Evolutionary conservation across 2,329 filamentous ascomycete species (phyloP).

Genomic region (Cladobotryum protrusum): DNA sequence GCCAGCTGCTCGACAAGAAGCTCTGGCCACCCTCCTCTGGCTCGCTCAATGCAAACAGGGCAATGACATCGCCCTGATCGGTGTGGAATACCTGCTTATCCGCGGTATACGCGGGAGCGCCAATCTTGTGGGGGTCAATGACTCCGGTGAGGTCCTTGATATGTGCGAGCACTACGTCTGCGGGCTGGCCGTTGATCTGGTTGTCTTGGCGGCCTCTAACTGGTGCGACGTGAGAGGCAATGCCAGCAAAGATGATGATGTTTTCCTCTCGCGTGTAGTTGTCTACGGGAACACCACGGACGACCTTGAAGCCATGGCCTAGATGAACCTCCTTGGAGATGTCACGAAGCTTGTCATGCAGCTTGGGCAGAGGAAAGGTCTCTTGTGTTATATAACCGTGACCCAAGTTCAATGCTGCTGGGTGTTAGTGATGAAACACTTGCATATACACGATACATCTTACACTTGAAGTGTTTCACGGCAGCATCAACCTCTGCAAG

Average conservation of each 20-base stretch:
- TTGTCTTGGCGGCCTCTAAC: conserved; percentile 48
- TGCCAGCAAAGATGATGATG: conserved; percentile 52
- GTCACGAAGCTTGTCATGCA: conserved; percentile 43
- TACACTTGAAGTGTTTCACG: conserved; percentile 37
- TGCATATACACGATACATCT: neutral
- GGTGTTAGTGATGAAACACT: neutral
- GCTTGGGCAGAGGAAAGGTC: conserved; percentile 49
- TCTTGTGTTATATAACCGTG: conserved; percentile 35
- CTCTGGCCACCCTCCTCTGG: conserved; percentile 49
- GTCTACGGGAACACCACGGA: conserved; percentile 51
- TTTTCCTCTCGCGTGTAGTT: conserved; percentile 50
- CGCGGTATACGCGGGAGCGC: conserved; percentile 52
- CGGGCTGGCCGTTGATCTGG: conserved; percentile 36
- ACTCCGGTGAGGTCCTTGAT: conserved; percentile 50
- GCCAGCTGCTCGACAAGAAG: conserved; percentile 51
- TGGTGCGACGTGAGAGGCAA: conserved; percentile 52
- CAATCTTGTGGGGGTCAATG: conserved; percentile 35
- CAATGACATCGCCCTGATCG: conserved; percentile 53
- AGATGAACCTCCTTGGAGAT: conserved; percentile 50
- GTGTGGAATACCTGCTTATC: conserved; percentile 61
- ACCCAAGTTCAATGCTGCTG: conserved; percentile 28
- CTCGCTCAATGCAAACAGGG: conserved; percentile 50
- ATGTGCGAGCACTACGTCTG: conserved; percentile 50
- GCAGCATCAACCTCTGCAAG: conserved; percentile 43
- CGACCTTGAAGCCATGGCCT: conserved; percentile 55